phyloP scores from a whole-genome alignment of 2,329 filamentous ascomycete genomes.

The Xylariaceae sp. region DNA sequence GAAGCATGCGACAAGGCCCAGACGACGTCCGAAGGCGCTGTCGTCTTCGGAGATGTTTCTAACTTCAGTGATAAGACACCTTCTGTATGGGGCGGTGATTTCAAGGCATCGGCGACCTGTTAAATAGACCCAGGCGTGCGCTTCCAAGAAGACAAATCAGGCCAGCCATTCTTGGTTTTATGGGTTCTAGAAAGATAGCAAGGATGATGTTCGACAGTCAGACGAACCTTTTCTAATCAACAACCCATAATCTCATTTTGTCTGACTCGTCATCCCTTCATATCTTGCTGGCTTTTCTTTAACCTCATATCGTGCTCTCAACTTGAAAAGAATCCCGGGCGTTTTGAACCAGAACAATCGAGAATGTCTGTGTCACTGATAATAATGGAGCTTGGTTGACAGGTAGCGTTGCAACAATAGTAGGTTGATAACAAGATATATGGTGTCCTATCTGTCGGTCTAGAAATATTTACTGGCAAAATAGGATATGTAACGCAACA shows the following conservation, averaged over 20 bases:
- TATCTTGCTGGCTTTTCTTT: too few relatives aligned
- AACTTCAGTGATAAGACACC: slow-evolving; percentile 32
- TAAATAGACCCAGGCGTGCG: not conserved
- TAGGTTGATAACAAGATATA: too few relatives aligned
- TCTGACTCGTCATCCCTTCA: too few relatives aligned
- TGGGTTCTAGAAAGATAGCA: not conserved
- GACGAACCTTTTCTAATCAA: not conserved
- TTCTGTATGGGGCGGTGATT: not conserved
- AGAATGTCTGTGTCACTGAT: too few relatives aligned
- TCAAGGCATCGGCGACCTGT: not conserved
- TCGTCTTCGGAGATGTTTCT: slow-evolving; percentile 31
- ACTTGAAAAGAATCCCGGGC: too few relatives aligned
- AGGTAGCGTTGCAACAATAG: too few relatives aligned
- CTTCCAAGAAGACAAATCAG: not conserved
- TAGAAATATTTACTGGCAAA: too few relatives aligned
- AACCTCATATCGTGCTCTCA: too few relatives aligned
- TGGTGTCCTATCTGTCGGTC: too few relatives aligned
- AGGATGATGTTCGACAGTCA: not conserved
- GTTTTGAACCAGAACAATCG: too few relatives aligned
- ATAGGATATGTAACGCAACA: too few relatives aligned
- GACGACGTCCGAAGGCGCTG: slow-evolving; percentile 6
- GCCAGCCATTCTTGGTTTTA: not conserved
- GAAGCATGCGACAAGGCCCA: slow-evolving; percentile 24
- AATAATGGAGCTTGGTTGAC: too few relatives aligned
- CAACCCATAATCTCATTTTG: not conserved